Evolutionary conservation across 2,329 filamentous ascomycete genomes (phyloP).

Genomic region (Cytospora piceicola): DNA sequence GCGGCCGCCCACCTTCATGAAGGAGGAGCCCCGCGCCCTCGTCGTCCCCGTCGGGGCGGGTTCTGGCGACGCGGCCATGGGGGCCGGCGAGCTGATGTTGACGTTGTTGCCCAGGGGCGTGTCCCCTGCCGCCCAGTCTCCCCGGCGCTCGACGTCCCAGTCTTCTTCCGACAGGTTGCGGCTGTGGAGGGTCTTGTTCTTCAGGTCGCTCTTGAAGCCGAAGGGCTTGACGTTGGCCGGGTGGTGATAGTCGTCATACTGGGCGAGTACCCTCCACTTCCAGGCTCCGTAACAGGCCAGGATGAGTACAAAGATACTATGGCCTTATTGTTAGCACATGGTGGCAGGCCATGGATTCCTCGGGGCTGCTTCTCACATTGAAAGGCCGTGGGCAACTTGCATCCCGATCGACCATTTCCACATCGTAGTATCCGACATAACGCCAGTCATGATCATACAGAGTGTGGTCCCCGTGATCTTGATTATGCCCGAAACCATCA

Average conservation of each 20-base stretch:
- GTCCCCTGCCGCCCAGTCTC: conserved; percentile 21
- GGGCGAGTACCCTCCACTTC: conserved; percentile 52
- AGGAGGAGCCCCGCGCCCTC: conserved; percentile 20
- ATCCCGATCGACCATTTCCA: conserved; percentile 53
- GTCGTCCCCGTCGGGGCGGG: conserved; percentile 19
- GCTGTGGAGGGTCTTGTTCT: conserved; percentile 13
- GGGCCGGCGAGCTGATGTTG: conserved; percentile 26
- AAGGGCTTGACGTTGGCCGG: conserved; percentile 54
- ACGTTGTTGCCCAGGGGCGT: conserved; percentile 37
- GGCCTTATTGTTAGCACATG: conserved; percentile 23
- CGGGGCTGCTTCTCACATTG: conserved; percentile 50
- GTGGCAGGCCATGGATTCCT: not conserved
- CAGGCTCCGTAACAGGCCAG: conserved; percentile 52
- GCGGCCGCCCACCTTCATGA: conserved; percentile 24
- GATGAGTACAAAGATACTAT: conserved; percentile 48
- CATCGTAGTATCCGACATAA: conserved; percentile 50
- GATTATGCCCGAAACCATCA: conserved; percentile 56
- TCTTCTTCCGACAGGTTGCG: conserved; percentile 26
- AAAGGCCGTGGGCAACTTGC: conserved; percentile 50
- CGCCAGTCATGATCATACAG: conserved; percentile 55
- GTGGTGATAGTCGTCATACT: conserved; percentile 55
- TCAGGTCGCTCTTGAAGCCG: conserved; percentile 43
- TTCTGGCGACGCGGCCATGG: conserved; percentile 21
- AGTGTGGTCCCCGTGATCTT: conserved; percentile 52
- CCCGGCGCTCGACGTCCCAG: conserved; percentile 26